A percentile compares a stretch with the other conserved stretches of the same genome.
Evolutionary conservation across 192 early-diverging fungal species (phyloP).

Genomic region (Coemansia sp.): DNA sequence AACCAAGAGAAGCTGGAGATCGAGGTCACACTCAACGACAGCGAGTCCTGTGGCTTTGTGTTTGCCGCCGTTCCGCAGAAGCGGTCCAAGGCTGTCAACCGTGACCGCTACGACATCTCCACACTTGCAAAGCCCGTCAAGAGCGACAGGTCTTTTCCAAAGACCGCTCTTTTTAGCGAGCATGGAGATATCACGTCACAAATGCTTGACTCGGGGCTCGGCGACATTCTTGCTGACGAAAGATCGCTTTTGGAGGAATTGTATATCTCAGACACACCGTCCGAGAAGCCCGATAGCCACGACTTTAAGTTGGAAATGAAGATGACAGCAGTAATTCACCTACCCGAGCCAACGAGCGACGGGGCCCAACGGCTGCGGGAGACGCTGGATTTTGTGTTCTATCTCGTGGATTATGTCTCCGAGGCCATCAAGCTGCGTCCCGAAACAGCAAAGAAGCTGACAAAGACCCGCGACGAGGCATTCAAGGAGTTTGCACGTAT

Average conservation of each 20-base stretch:
- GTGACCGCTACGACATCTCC: conserved; percentile 65
- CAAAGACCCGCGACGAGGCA: conserved; percentile 66
- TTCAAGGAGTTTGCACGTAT: conserved; percentile 63
- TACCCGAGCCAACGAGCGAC: conserved; percentile 29
- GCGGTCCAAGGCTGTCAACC: conserved; percentile 56
- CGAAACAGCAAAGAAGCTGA: conserved; percentile 58
- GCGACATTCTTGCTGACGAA: conserved; percentile 31
- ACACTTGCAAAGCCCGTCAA: conserved; percentile 36
- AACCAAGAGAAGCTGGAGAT: conserved; percentile 40
- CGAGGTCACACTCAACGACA: conserved; percentile 53
- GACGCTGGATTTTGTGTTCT: conserved; percentile 50
- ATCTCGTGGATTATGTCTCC: conserved; percentile 42
- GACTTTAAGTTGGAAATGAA: conserved; percentile 57
- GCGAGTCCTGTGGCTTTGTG: conserved; percentile 56
- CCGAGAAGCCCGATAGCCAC: conserved; percentile 59
- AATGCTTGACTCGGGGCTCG: conserved; percentile 58
- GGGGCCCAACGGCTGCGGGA: conserved; percentile 23
- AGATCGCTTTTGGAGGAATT: conserved; percentile 59
- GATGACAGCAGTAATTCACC: conserved; percentile 34
- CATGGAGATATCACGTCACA: conserved; percentile 55
- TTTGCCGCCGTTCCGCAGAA: conserved; percentile 67
- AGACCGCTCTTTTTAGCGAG: conserved; percentile 60
- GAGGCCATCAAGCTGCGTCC: conserved; percentile 34
- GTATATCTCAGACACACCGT: conserved; percentile 61
- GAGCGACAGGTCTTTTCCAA: conserved; percentile 31